These are phyloP conservation scores for Phytophthora meadii DNA, from an alignment of 352 stramenopile species.

Conservation along the genomic window DNA sequence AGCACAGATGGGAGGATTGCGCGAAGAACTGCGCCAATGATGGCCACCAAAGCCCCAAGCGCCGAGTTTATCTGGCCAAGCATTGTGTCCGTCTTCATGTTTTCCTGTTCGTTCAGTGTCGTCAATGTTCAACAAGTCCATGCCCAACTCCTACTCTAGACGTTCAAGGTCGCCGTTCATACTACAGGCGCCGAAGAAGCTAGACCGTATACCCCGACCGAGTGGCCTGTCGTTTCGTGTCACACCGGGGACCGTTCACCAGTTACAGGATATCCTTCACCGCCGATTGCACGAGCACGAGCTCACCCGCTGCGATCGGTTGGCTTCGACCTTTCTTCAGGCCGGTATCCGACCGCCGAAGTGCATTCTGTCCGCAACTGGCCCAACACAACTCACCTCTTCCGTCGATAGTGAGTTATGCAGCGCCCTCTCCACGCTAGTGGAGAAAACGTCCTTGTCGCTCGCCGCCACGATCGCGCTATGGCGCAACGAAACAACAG, in stretches of 20 bases:
- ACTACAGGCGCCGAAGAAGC: not conserved
- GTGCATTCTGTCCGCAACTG: not conserved
- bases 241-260: not conserved
- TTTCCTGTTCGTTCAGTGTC: not conserved
- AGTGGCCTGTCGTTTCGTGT: constrained; percentile 1
- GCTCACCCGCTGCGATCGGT: not conserved
- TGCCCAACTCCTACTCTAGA: not conserved
- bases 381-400: not conserved
- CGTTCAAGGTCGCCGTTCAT: not conserved
- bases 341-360: not conserved
- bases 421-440: not conserved
- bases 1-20: not conserved
- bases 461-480: not conserved
- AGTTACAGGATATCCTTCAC: not conserved
- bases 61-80: not conserved
- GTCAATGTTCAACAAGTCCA: not conserved
- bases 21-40: not conserved
- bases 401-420: not conserved
- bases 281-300: constrained; percentile 3
- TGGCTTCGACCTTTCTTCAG: not conserved
- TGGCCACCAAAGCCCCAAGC: not conserved
- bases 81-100: not conserved
- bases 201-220: not conserved
- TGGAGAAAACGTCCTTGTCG: not conserved
- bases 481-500: not conserved